Evolutionary conservation across 192 early-diverging fungal species (phyloP), one percentile per base, ranked within the genome.

Genomic region (Powellomyces hirtus): DNA sequence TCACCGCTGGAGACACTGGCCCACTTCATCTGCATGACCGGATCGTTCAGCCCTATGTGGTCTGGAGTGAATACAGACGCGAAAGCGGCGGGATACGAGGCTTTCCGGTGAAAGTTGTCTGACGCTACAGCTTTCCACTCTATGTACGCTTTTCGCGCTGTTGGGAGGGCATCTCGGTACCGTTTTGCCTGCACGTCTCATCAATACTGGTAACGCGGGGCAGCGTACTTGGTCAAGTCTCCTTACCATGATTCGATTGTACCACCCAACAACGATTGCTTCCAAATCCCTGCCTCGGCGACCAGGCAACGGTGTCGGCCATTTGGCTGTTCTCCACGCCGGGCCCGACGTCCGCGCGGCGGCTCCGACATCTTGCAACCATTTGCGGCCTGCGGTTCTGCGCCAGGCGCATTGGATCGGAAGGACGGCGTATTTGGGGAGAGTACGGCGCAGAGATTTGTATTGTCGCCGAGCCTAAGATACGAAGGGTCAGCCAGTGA

Each of bases 381-480:
- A 67, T 30, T n/a, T 63, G 22, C 70, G 30, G 13, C 22, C 59
- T 35, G n/a, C 26, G 60, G 40, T 31, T 16, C 74, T 68, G 46
- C 87, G 83, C 88, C 92, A 95, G 2, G 88, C 86, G 31, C 85
- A 79, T 75, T 94, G 93, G 57, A 95, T 94, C 52, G 89, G 84
- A 31, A 81, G 79, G 14, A 92, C 94, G 50, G 70, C 91, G 92
- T 92, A 66, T 84, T 90, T 72, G 94, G 92, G 91, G 90, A 95
- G 77, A 90, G 93, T 53, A 76, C 81, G 55, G 92, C 92, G 57
- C 14, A 72, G 31, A 16, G 16, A 13, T 36, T 33, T 3, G 33
- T 62, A 59, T 1, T 11, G n/a, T 34, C 20, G 64, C 18, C 66
- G 66, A n/a, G n/a, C n/a, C n/a, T n/a, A n/a, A n/a, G n/a, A n/a